A percentile compares a stretch with the other conserved stretches of the same genome.
These are phyloP conservation scores for Plasmodium knowlesi DNA, from an alignment of 169 alveolate genomes.

Conservation along the genomic window DNA sequence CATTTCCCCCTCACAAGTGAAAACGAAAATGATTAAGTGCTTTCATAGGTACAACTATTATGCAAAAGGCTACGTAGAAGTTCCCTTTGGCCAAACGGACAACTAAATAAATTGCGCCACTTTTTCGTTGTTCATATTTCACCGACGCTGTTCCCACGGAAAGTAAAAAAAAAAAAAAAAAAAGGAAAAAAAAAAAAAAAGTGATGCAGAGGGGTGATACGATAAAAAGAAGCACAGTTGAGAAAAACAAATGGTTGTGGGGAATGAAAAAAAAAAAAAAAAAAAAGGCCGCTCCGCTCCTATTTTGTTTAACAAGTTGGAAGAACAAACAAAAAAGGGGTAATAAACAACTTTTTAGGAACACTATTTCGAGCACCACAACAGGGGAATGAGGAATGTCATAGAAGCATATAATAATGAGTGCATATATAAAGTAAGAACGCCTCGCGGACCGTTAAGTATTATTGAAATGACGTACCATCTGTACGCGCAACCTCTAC, in stretches of 20 bases:
- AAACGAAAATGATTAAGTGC: background rate
- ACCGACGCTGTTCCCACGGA: background rate
- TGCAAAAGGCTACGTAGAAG: background rate
- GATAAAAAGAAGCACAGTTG: background rate
- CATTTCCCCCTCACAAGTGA: background rate
- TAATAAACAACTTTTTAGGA: background rate
- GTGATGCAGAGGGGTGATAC: background rate
- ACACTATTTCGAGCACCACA: background rate
- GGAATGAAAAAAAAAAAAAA: no score
- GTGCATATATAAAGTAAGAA: background rate
- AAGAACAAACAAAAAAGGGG: background rate
- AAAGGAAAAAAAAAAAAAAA: background rate
- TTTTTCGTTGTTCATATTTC: background rate
- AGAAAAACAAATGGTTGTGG: background rate
- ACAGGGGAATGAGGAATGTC: background rate
- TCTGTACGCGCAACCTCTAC: background rate
- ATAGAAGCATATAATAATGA: background rate
- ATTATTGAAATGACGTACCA: background rate
- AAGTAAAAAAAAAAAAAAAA: background rate
- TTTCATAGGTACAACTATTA: background rate
- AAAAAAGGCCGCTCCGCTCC: background rate
- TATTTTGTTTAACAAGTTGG: background rate
- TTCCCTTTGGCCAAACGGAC: background rate
- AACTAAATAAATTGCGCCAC: background rate
- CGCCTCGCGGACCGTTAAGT: background rate